Percentiles rank a stretch among this genome's conserved stretches.
phyloP scores from a whole-genome alignment of 257 asterid species.

The Primulina tabacum region DNA sequence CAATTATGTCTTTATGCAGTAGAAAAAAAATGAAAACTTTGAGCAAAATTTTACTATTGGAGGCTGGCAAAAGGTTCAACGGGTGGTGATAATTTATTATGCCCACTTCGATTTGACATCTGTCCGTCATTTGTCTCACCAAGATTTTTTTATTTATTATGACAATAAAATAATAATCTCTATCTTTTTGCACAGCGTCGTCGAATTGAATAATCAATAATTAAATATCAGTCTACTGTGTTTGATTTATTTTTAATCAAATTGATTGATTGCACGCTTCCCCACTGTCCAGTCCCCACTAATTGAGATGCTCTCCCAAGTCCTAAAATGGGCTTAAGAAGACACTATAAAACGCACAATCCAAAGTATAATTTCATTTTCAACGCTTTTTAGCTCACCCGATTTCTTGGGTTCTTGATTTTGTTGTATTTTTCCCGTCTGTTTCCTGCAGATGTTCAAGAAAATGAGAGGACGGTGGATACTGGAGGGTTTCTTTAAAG shows the following conservation, averaged over 20 bases:
- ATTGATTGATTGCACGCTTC: background rate
- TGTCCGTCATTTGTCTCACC: background rate
- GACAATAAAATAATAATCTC: background rate
- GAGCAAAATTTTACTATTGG: background rate
- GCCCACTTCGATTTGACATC: constrained; percentile 11
- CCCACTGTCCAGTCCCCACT: background rate
- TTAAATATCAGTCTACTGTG: background rate
- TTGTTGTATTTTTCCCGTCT: background rate
- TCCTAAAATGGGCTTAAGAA: background rate
- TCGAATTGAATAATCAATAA: background rate
- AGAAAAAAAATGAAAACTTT: background rate
- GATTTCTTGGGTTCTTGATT: constrained; percentile 20
- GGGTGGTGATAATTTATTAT: constrained; percentile 15
- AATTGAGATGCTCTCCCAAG: background rate
- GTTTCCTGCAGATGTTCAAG: background rate
- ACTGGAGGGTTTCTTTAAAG: background rate
- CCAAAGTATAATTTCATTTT: background rate
- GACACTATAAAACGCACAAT: background rate
- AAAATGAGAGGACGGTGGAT: background rate
- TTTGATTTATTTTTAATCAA: background rate
- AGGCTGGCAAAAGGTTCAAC: background rate
- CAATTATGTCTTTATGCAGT: no score
- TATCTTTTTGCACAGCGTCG: background rate
- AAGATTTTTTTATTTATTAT: background rate
- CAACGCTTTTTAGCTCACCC: background rate